Percentiles rank a stretch among this genome's conserved stretches.
phyloP scores from a whole-genome alignment of 768 basidiomycete genomes.

The Hypholoma fasciculare region DNA sequence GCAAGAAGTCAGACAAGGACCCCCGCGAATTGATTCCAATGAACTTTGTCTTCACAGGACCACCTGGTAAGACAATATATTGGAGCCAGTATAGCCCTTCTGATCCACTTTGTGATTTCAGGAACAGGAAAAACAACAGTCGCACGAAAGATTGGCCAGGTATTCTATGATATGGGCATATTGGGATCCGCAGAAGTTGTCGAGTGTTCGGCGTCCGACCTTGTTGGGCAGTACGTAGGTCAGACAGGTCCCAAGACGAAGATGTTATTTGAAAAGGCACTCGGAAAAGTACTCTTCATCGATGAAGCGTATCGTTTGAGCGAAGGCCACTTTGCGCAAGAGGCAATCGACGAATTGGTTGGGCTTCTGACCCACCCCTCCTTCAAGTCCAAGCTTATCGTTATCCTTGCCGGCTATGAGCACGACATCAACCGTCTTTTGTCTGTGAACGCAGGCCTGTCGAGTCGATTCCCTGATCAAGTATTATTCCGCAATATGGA shows the following conservation, averaged over 20 bases:
- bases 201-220: slow-evolving; percentile 70
- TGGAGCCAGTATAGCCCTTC: no score
- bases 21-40: slow-evolving; percentile 56
- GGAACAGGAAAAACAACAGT: slow-evolving; percentile 67
- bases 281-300: slow-evolving; percentile 68
- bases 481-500: slow-evolving; percentile 53
- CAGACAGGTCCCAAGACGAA: slow-evolving; percentile 70
- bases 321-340: slow-evolving; percentile 64
- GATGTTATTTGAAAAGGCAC: slow-evolving; percentile 59
- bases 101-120: slow-evolving; percentile 17
- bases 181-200: slow-evolving; percentile 44
- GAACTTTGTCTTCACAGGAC: slow-evolving; percentile 74
- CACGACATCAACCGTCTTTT: slow-evolving; percentile 63
- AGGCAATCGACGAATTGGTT: slow-evolving; percentile 74
- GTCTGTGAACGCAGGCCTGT: slow-evolving; percentile 57
- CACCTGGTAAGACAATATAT: slow-evolving; percentile 66
- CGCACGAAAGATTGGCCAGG: slow-evolving; percentile 61
- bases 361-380: slow-evolving; percentile 56
- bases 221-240: slow-evolving; percentile 69
- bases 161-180: slow-evolving; percentile 66
- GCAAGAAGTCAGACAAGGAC: slow-evolving; percentile 42
- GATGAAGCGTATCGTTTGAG: slow-evolving; percentile 70
- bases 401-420: slow-evolving; percentile 72
- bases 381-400: slow-evolving; percentile 58
- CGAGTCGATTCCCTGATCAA: slow-evolving; percentile 69